Conservation (phyloP, 768 basidiomycete genomes). For the Suillus lakei region DNA sequence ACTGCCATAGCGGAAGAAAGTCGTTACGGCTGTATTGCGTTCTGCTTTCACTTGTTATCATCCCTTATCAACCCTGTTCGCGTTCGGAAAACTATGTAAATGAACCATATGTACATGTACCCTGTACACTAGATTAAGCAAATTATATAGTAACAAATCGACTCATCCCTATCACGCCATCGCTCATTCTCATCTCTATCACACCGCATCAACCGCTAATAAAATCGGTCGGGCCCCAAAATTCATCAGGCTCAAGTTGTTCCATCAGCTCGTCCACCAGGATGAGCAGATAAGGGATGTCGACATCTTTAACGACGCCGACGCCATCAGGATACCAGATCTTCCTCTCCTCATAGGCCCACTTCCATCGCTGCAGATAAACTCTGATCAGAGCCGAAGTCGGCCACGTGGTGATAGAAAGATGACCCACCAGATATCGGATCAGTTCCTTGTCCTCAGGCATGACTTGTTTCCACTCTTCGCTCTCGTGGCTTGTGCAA, state of each 20-base stretch:
- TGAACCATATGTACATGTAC: neutral
- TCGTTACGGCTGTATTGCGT: neutral
- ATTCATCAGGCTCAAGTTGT: slow-evolving; percentile 2
- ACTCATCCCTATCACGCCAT: neutral
- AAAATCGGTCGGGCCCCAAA: slow-evolving; percentile 7
- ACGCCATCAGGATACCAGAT: slow-evolving; percentile 50
- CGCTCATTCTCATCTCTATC: too few relatives aligned
- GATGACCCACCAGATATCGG: slow-evolving; percentile 59
- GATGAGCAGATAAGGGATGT: slow-evolving; percentile 42
- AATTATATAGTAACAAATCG: neutral
- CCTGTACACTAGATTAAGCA: neutral
- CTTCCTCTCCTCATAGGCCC: slow-evolving; percentile 60
- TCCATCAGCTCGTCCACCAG: slow-evolving; percentile 45
- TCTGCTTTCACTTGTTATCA: slow-evolving; percentile 7
- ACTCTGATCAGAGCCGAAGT: neutral
- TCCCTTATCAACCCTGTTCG: neutral
- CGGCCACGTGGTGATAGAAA: neutral
- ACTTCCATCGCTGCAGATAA: slow-evolving; percentile 67
- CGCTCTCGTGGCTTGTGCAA: slow-evolving; percentile 37
- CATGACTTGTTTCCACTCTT: slow-evolving; percentile 65
- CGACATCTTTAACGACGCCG: slow-evolving; percentile 46
- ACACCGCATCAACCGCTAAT: neutral
- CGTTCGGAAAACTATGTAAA: neutral
- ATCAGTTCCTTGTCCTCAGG: slow-evolving; percentile 74
- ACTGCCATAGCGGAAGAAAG: slow-evolving; percentile 3